These are phyloP conservation scores for Glycine soja DNA, from an alignment of 306 rosid species.

Conservation along the genomic window DNA sequence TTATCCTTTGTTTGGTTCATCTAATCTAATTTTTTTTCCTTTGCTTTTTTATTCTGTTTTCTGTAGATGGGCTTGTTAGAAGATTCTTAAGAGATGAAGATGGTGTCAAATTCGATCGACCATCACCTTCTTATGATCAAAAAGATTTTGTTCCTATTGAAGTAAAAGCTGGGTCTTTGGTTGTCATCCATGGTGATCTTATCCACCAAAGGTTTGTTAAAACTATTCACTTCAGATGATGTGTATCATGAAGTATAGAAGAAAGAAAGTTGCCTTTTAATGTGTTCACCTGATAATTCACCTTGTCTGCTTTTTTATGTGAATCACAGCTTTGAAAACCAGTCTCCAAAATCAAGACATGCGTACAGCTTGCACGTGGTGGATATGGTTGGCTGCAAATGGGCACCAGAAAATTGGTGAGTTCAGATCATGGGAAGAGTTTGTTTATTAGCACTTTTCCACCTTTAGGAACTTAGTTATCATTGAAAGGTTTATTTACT, in stretches of 20 bases:
- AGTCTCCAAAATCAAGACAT: constrained; percentile 90
- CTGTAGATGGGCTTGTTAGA: constrained; percentile 87
- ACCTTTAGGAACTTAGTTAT: constrained; percentile 6
- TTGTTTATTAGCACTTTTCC: neutral
- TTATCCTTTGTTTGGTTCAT: constrained; percentile 35
- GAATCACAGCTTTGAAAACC: constrained; percentile 85
- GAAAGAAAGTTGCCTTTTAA: constrained; percentile 13
- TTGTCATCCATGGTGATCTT: constrained; percentile 93
- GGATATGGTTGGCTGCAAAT: constrained; percentile 89
- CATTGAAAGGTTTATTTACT: constrained; percentile 28
- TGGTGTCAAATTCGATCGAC: constrained; percentile 82
- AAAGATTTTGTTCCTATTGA: constrained; percentile 90
- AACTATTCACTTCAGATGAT: constrained; percentile 41
- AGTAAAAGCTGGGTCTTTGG: constrained; percentile 90
- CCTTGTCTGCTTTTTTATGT: constrained; percentile 29
- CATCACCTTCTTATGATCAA: constrained; percentile 72
- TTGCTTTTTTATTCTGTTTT: constrained; percentile 27
- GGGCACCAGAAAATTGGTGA: constrained; percentile 95
- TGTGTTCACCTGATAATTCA: constrained; percentile 21
- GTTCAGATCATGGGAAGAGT: constrained; percentile 36
- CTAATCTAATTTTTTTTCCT: constrained; percentile 17
- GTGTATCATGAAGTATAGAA: constrained; percentile 9
- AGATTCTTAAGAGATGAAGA: constrained; percentile 79
- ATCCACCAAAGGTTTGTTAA: constrained; percentile 91
- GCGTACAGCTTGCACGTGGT: constrained; percentile 90